Conservation (phyloP, 805 yeast genomes). For the Dipodascopsis uninucleata region DNA sequence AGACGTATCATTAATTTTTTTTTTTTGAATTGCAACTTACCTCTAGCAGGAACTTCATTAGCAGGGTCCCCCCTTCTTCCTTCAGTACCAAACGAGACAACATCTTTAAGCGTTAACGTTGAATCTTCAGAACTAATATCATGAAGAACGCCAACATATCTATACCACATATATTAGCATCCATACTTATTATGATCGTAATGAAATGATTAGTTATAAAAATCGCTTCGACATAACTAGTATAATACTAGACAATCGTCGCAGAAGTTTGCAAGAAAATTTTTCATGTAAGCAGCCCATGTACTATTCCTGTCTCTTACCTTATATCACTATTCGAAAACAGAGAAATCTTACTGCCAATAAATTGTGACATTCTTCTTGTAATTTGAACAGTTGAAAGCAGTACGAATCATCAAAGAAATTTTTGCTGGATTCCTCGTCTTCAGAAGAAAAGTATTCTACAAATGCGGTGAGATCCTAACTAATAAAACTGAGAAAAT, state of each 20-base stretch:
- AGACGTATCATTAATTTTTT: background rate
- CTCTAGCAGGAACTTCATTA: conserved; percentile 67
- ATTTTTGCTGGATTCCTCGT: too few species aligned
- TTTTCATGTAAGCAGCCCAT: too few species aligned
- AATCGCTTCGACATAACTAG: too few species aligned
- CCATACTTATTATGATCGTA: conserved; percentile 33
- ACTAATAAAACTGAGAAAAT: too few species aligned
- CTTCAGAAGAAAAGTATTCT: too few species aligned
- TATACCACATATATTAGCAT: conserved; percentile 28
- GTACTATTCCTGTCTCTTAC: too few species aligned
- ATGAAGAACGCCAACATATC: conserved; percentile 86
- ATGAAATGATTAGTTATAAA: too few species aligned
- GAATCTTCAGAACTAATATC: conserved; percentile 86
- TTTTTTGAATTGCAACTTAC: conserved; percentile 28
- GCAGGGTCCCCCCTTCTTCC: conserved; percentile 72
- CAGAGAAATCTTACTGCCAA: conserved; percentile 83
- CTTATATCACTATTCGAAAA: conserved; percentile 72
- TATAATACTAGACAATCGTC: too few species aligned
- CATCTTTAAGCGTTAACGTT: conserved; percentile 77
- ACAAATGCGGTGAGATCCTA: too few species aligned
- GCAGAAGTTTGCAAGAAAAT: conserved; percentile 5
- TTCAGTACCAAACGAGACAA: conserved; percentile 85
- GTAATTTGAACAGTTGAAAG: background rate
- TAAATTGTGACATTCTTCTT: conserved; percentile 74
- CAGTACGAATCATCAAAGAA: too few species aligned